Evolutionary conservation across 495 filamentous ascomycete species (phyloP), one percentile per base, ranked within the genome.

Genomic region (Penicillium pancosmium): DNA sequence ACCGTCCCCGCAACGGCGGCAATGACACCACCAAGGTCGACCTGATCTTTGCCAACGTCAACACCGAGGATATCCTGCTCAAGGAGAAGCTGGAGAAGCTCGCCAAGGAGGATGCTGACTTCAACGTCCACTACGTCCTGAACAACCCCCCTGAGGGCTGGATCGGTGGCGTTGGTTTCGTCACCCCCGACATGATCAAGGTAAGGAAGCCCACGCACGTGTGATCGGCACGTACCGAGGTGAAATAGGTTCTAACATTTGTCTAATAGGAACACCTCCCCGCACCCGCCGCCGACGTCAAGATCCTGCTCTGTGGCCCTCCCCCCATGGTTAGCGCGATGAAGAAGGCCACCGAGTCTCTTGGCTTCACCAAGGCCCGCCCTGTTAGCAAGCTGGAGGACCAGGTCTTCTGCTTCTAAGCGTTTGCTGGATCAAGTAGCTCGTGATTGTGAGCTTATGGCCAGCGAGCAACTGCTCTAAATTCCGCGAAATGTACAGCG

Each of bases 371-470:
- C 71, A 96, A 96, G 83, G 87, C 94, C 34, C 85, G 85, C 55
- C 90, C 93, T 33, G 92, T 97, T 64, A 97, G 93, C 86, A 98
- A 97, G 85, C 82, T 97, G 47, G 89, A 91, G 71, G 93, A 98
- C 74, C 93, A 97, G 75, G 92, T 98, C 65, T 98, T 98, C 82
- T 93, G 91, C 74, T 97, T 98, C 82, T 97, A 91, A 80, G 63
- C 34, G 43, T 31, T 4, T 31, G 27, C 15, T 38, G 11, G 36
- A 12, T 38, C 36, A 38, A n/a, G 15, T n/a, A 38, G 12, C 36
- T n/a, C 36, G 15, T n/a, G 12, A 38, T 38, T 38, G 11, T 13
- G 36, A n/a, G 36, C 36, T 13, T 9, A 13, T 15, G 36, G 4
- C 36, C 11, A n/a, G 36, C 15, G 36, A n/a, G 3, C 36, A 13